These are phyloP conservation scores for Canna indica DNA, from an alignment of 176 grass and related monocot genomes.

Conservation along the genomic window DNA sequence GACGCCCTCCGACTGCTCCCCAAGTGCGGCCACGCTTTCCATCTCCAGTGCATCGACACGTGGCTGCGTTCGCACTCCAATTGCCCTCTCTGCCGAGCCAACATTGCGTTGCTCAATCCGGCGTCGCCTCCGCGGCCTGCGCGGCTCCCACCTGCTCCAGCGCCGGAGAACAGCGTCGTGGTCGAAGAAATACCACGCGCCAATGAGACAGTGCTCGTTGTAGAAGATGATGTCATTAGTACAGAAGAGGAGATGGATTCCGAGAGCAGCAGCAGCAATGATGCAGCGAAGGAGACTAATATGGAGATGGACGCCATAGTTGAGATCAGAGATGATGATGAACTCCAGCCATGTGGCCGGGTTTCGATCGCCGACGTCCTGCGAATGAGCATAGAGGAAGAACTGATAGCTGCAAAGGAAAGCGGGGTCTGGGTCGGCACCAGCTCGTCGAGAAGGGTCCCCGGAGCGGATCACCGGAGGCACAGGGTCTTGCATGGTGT, in stretches of 20 bases:
- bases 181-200: neutral
- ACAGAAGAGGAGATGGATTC: neutral
- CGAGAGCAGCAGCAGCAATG: neutral
- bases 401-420: conserved; percentile 52
- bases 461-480: conserved; percentile 30
- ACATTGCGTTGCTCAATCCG: neutral
- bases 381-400: conserved; percentile 57
- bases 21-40: conserved; percentile 95
- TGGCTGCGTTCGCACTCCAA: conserved; percentile 36
- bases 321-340: conserved; percentile 46
- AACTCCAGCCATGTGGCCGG: conserved; percentile 2
- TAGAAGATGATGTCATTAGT: neutral
- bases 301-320: conserved; percentile 17
- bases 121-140: neutral
- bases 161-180: neutral
- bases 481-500: conserved; percentile 28
- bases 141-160: no score
- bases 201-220: neutral
- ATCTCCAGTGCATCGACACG: conserved; percentile 82
- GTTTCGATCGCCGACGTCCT: conserved; percentile 69
- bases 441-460: conserved; percentile 29
- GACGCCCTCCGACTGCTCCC: conserved; percentile 69
- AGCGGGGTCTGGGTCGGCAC: conserved; percentile 32
- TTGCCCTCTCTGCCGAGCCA: conserved; percentile 11
- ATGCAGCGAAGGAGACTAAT: no score